phyloP scores from a whole-genome alignment of 2,329 filamentous ascomycete species.

The Xylaria sp. region DNA sequence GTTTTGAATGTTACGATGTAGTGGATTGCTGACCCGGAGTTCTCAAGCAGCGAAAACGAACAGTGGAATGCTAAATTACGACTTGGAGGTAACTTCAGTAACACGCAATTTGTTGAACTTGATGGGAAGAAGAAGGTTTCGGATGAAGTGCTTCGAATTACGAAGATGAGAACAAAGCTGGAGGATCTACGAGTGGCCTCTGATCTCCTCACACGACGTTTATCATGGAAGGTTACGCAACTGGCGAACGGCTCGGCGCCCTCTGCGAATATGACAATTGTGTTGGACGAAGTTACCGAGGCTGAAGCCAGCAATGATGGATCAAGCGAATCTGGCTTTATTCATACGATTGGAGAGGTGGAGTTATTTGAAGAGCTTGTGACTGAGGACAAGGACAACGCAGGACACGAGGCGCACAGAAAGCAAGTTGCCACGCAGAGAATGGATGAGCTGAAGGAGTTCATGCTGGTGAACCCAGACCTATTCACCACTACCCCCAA shows the following conservation, averaged over 20 bases:
- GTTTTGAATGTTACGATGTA: background rate
- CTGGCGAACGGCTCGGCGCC: constrained; percentile 26
- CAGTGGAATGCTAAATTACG: constrained; percentile 39
- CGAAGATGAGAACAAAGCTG: constrained; percentile 21
- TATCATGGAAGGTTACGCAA: constrained; percentile 33
- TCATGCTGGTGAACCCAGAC: constrained; percentile 31
- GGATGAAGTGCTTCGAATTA: constrained; percentile 34
- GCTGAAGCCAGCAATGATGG: constrained; percentile 8
- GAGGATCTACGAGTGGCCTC: constrained; percentile 35
- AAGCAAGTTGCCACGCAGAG: constrained; percentile 29
- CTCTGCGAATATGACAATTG: constrained; percentile 36
- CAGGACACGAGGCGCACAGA: constrained; percentile 32
- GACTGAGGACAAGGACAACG: constrained; percentile 31
- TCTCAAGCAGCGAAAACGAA: background rate
- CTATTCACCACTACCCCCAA: constrained; percentile 33
- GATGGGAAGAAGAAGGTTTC: constrained; percentile 34
- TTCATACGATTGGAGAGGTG: constrained; percentile 37
- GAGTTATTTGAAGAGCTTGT: constrained; percentile 37
- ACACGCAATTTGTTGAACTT: constrained; percentile 37
- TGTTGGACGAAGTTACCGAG: constrained; percentile 38
- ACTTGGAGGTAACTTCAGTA: constrained; percentile 34
- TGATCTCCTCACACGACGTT: constrained; percentile 35
- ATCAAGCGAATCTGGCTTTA: constrained; percentile 23
- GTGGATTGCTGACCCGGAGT: background rate
- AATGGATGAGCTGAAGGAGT: constrained; percentile 36